Evolutionary conservation across 805 yeast genomes (phyloP), one percentile per base, ranked within the genome.

Genomic region (Starmerella tilneyi): DNA sequence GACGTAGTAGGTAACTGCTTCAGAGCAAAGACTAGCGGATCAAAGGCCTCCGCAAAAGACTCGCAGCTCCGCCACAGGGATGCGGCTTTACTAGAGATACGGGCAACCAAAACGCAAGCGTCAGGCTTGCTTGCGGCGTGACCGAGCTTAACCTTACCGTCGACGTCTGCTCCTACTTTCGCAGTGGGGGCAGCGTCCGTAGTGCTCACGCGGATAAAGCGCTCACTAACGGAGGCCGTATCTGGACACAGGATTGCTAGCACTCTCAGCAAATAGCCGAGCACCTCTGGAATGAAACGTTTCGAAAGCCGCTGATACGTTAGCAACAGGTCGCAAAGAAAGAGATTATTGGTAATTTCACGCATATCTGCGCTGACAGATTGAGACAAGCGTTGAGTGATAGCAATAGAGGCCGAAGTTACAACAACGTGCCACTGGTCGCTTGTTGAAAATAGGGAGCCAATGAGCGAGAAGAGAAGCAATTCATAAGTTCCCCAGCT

Each of bases 351-450:
- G 36, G 76, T 73, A 5, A 79, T 52, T 35, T 65, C 68, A 22
- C 61, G 61, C 21, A 74, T 49, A 4, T 69, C 58, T 19, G 59
- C 58, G 22, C 64, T 62, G 34, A 70, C 69, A 17, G 74, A 55
- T 53, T 73, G 75, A 43, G 79, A 77, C 45, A 89, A 64, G 12
- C 76, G 68, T 61, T 84, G 89, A 40, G 80, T 74, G 68, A 85
- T 76, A 31, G 84, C 64, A 27, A 92, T 73, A 24, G 76, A 66
- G 2, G 89, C 73, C 3, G 96, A 95, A 0, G 96, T 88, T 4
- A 79, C 88, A 9, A 92, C 81, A 48, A 86, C 70, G 68, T 92
- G 98, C 64, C 83, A 89, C 59, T 85, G 88, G 68, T 92, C 99
- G 0, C 98, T 92, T 0, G 96, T 85, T 0, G 98, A 88, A 59